Evolutionary conservation across 2,329 filamentous ascomycete genomes (phyloP), one percentile per base, ranked within the genome.

Genomic region (Clonostachys solani): DNA sequence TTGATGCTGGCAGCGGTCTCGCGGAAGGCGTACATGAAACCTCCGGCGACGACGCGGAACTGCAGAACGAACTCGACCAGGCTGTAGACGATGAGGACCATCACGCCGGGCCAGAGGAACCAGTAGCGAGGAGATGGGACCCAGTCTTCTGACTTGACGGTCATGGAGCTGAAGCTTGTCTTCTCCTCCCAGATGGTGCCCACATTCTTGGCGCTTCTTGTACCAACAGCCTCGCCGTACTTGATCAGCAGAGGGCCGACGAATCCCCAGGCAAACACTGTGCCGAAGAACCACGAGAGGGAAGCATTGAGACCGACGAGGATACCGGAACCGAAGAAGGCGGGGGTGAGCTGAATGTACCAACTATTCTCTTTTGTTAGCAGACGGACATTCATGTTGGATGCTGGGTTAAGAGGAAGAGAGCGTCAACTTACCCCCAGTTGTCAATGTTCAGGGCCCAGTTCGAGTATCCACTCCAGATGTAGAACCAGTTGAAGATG

Each of bases 271-370:
- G 78, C 78, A 29, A 79, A 59, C 43, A 83, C 66, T 15, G 74
- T 75, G 16, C 81, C 80, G 13, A 54, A 67, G 50, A 77, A 77
- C 71, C 81, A 81, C 10, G 80, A 83, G 47, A 80, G 56, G 19
- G 78, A 75, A 15, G 77, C 73, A 59, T 82, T 84, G 50, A 70
- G 70, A 47, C 65, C 65, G 23, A 73, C 80, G 15, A 73, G 71
- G n/a, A 71, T 65, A n/a, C 68, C 68, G 16, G 66, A 82, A 6
- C 80, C 80, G 50, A 83, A 79, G 62, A 83, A 83, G 35, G 80
- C 80, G 0, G 80, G 79, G 0, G 79, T 83, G 54, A 72, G 74
- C 53, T 82, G 78, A 42, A 81, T 67, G 52, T 76, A 68, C 80
- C 80, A 84, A 12, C 23, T 29, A 10, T 29, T 29, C 9, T 29